Evolutionary conservation across 2,329 filamentous ascomycete species (phyloP), one percentile per base, ranked within the genome.

Genomic region (Colletotrichum godetiae): DNA sequence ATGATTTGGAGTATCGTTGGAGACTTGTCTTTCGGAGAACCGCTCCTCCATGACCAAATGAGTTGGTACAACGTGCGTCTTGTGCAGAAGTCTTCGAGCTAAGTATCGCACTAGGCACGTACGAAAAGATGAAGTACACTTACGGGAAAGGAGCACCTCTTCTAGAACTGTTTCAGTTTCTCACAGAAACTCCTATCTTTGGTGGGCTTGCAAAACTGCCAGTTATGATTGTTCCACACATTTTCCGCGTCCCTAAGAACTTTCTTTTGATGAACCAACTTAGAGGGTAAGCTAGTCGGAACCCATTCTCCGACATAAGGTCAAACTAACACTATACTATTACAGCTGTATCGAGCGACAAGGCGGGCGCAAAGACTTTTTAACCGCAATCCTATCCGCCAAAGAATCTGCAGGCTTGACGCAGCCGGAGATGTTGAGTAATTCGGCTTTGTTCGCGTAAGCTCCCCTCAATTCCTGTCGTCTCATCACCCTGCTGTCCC

Each of bases 1-100:
- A 72, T 62, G 68, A 67, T 72, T 0, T 72, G 68, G 68, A 57
- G 57, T 7, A 67, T 72, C 13, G 63, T 72, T 22, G 68, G 63
- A 1, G 56, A 72, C 31, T 35, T 72, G 46, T 57, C 56, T 2
- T 72, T 72, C 15, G 63, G 68, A 3, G 56, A 72, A 12, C 68
- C 68, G 3, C 35, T 72, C 8, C 56, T 71, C 5, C 56, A 71
- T 37, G 68, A 71, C 13, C 68, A 71, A 49, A 67, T 71, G 68
- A 67, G 68, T 71, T 61, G 5, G 55, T 15, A 15, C 13, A 35
- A 22, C 57, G 3, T 5, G 13, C 0, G 10, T 4, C n/a, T 11
- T 8, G 8, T 37, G 33, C 4, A 12, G 5, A 27, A 29, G 13
- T 6, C n/a, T 5, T 27, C 24, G 19, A 24, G 46, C 63, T 72